phyloP scores from a whole-genome alignment of 2,329 filamentous ascomycete species.

The Penicillium vulpinum region DNA sequence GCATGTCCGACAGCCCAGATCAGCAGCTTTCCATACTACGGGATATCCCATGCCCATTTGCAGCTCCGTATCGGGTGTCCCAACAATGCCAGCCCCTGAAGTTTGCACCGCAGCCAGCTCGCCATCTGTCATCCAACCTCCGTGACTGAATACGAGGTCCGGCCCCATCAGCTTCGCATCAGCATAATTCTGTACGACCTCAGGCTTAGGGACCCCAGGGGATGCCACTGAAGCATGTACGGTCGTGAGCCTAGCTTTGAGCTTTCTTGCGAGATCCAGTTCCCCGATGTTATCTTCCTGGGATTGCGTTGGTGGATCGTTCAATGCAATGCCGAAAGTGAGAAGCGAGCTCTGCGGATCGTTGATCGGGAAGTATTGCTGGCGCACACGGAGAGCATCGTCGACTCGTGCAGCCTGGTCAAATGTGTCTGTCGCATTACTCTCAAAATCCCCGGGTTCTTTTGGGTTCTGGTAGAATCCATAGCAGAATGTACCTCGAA shows the following conservation, averaged over 20 bases:
- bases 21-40: neutral
- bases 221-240: neutral
- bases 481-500: neutral
- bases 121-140: neutral
- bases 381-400: neutral
- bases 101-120: neutral
- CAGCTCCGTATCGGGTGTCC: neutral
- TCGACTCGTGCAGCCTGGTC: neutral
- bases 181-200: neutral
- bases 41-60: neutral
- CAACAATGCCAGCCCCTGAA: neutral
- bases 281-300: neutral
- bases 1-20: neutral
- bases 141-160: neutral
- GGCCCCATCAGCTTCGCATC: neutral
- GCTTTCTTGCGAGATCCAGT: neutral
- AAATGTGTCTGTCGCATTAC: neutral
- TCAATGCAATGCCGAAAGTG: neutral
- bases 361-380: neutral
- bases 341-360: neutral
- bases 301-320: neutral
- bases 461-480: neutral
- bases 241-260: neutral
- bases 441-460: neutral
- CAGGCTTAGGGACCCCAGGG: neutral